phyloP scores from a whole-genome alignment of 106 monocot species.

The Hemerocallis citrina region DNA sequence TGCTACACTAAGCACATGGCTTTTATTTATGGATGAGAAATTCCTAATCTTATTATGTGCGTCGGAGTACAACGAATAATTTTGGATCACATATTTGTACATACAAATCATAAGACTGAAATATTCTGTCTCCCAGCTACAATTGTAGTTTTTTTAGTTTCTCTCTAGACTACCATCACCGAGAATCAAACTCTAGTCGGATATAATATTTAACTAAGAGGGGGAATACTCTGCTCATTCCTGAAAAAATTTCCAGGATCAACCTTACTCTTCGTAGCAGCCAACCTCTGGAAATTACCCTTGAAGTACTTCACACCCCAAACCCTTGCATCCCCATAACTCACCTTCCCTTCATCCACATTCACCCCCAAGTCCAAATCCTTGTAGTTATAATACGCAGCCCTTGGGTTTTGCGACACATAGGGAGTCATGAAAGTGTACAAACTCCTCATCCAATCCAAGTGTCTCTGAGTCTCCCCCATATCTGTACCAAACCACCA shows the following conservation, averaged over 20 bases:
- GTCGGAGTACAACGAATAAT: no score
- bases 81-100: no score
- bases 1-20: no score
- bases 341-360: not conserved
- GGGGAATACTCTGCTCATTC: conserved; percentile 23
- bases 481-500: conserved; percentile 8
- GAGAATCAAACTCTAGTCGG: no score
- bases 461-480: conserved; percentile 4
- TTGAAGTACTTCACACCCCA: conserved; percentile 47
- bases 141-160: no score
- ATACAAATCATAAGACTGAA: no score
- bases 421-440: conserved; percentile 36
- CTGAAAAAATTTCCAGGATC: conserved; percentile 25
- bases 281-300: conserved; percentile 29
- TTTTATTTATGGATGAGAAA: no score
- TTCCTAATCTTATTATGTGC: no score
- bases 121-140: no score
- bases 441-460: conserved; percentile 34
- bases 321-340: conserved; percentile 11
- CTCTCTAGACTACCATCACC: no score
- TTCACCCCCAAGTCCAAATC: conserved; percentile 38
- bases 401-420: conserved; percentile 33
- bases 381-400: conserved; percentile 41
- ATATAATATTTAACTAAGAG: no score
- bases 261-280: conserved; percentile 8